Percentiles rank a stretch among this genome's conserved stretches.
Evolutionary conservation across 441 rosid genomes (phyloP).

Genomic region (Populus hybrid): DNA sequence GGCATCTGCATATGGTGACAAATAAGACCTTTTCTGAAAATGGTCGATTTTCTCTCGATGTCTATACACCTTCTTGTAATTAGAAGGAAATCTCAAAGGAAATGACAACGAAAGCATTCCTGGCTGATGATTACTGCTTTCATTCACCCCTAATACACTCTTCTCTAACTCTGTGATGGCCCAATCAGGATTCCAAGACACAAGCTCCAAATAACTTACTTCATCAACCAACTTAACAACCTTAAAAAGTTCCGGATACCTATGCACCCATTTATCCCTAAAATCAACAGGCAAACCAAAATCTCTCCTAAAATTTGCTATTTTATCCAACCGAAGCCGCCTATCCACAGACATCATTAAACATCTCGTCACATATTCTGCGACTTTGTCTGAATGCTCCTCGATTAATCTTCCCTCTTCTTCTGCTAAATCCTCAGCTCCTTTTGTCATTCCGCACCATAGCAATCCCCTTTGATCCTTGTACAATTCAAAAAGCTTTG

Average conservation of each 20-base stretch:
- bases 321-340: slow-evolving; percentile 59
- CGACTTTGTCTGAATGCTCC: slow-evolving; percentile 58
- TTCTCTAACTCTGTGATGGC: slow-evolving; percentile 80
- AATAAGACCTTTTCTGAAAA: slow-evolving; percentile 68
- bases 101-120: slow-evolving; percentile 69
- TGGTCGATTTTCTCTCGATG: slow-evolving; percentile 81
- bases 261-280: slow-evolving; percentile 58
- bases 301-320: slow-evolving; percentile 73
- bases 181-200: slow-evolving; percentile 76
- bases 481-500: slow-evolving; percentile 68
- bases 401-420: slow-evolving; percentile 57
- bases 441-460: slow-evolving; percentile 80
- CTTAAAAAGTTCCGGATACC: slow-evolving; percentile 58
- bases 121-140: slow-evolving; percentile 40
- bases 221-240: slow-evolving; percentile 48
- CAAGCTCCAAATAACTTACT: slow-evolving; percentile 65
- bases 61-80: slow-evolving; percentile 67
- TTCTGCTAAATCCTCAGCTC: slow-evolving; percentile 55
- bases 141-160: slow-evolving; percentile 44
- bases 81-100: slow-evolving; percentile 71
- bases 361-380: slow-evolving; percentile 71
- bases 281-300: slow-evolving; percentile 77
- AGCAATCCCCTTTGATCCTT: slow-evolving; percentile 66
- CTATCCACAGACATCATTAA: slow-evolving; percentile 75
- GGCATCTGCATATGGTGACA: slow-evolving; percentile 84